Base-by-base conservation (phyloP, 805 yeast species). In the Ogataea neopini region DNA sequence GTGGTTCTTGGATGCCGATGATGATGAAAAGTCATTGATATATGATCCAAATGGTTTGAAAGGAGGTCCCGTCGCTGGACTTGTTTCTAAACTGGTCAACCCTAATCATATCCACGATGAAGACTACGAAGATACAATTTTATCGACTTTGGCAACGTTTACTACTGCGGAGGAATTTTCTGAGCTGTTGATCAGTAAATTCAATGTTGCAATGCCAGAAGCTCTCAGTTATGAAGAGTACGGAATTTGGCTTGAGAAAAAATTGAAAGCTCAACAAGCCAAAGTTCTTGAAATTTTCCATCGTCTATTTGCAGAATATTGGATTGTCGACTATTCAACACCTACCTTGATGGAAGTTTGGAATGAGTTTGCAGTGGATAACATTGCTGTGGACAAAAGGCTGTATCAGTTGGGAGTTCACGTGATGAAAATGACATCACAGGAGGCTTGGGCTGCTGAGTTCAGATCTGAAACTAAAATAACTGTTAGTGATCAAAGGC, bases 141-240 rank as follows among this genome's bases (percentile, higher is more conserved):
- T 90, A 49, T 69, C 81, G n/a, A 82, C 95, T 0, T 88, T 89
- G 66, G 72, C 85, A 30, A 81, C 91, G 28, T 86, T 90, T 62
- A 77, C 84, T 70, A 74, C 85, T 3, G 76, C 94, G 1, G 66
- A 75, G 8, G 86, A 83, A 44, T 70, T 91, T 30, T 69, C 87
- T 36, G 74, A 75, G 34, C 62, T 78, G 36, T 67, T 88, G 56
- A 76, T 86, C 26, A 75, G 76, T 33, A 72, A 95, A 46, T 92
- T 83, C 66, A 76, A 82, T 46, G 67, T 80, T 13, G 80, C 79
- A 52, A 94, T 96, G 18, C 97, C 97, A 0, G 96, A 88, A 59
- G 96, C 95, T 0, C 68, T 92, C 50, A 80, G 87, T 49, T 87
- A 81, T 60, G 95, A 86, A 51, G 96, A 88, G 59, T 88, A 86